Evolutionary conservation across 2,329 filamentous ascomycete genomes (phyloP).

Genomic region (Pyrenophora tritici-repentis): DNA sequence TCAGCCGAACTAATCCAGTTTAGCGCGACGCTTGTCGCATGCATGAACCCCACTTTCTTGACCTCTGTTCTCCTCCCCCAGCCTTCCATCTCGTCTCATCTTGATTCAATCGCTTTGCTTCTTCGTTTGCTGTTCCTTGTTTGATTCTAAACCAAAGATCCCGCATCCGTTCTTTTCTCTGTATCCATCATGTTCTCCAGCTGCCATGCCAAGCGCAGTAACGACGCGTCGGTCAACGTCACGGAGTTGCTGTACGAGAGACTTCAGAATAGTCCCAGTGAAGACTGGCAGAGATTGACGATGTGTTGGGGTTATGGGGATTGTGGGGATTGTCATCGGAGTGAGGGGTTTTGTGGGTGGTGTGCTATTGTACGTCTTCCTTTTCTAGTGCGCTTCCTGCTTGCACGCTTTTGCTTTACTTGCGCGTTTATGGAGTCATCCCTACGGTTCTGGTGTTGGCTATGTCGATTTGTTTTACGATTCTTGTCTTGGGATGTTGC

Average conservation of each 20-base stretch:
- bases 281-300: conserved; percentile 38
- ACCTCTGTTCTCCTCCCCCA: not conserved
- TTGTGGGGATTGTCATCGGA: conserved; percentile 46
- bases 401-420: no score
- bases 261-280: conserved; percentile 35
- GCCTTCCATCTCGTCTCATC: conserved; percentile 2
- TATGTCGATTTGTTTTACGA: no score
- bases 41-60: conserved; percentile 9
- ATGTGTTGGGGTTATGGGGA: conserved; percentile 44
- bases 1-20: not conserved
- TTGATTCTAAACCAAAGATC: no score
- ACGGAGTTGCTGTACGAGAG: conserved; percentile 30
- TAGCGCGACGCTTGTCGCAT: conserved; percentile 11
- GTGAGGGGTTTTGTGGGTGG: conserved; percentile 50
- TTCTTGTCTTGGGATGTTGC: not conserved
- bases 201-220: conserved; percentile 14
- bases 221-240: conserved; percentile 22
- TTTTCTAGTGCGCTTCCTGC: no score
- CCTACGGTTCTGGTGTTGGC: no score
- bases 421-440: no score
- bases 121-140: not conserved
- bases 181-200: conserved; percentile 13
- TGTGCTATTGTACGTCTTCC: conserved; percentile 52
- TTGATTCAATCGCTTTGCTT: not conserved
- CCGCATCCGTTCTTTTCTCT: not conserved